Base-by-base conservation (phyloP, 176 grass and related monocot genomes). In the Eleusine indica region DNA sequence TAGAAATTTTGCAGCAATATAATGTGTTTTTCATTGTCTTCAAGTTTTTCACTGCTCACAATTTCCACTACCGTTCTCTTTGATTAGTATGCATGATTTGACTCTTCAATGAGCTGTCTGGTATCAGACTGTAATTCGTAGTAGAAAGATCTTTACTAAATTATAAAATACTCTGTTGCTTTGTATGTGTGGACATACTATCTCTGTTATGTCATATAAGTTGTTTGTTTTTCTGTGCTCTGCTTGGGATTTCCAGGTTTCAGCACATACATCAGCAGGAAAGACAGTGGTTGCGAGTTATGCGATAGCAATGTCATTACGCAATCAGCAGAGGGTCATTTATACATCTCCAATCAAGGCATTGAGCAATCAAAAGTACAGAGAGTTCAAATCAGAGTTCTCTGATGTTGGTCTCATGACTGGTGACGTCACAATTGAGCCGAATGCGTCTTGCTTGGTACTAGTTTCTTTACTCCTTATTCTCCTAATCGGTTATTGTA, bases 311-410 rank as follows among this genome's bases (percentile, higher is more conserved):
- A 98, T 98, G 93, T 94, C 93, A 73, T 89, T 98, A 73, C 87
- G 89, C 60, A 90, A 98, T 70, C 87, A 90, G 11, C 96, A 98
- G 66, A 83, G 93, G 4, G 96, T 98, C 77, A 95, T 98, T 32
- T 98, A 94, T 77, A 95, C 96, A 4, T 98, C 96, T 21, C 96
- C 96, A 32, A 98, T 98, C 73, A 98, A 95, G 90, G 96, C 96
- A 4, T 81, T 98, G 60, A 98, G 93, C 87, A 98, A 98, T 71
- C 93, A 98, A 60, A 98, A 98, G 82, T 98, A 95, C 52, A 91
- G 96, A 68, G 91, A 98, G 82, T 98, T 95, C 68, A 98, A 94
- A 73, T 87, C 93, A 83, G 96, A 98, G 77, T 98, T 98, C 54
- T 87, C 85, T 4, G 93, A 95, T 83, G 93, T 98, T 14, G 96